Evolutionary conservation across 768 basidiomycete genomes (phyloP).

Genomic region (Podaxis carcinomalis): DNA sequence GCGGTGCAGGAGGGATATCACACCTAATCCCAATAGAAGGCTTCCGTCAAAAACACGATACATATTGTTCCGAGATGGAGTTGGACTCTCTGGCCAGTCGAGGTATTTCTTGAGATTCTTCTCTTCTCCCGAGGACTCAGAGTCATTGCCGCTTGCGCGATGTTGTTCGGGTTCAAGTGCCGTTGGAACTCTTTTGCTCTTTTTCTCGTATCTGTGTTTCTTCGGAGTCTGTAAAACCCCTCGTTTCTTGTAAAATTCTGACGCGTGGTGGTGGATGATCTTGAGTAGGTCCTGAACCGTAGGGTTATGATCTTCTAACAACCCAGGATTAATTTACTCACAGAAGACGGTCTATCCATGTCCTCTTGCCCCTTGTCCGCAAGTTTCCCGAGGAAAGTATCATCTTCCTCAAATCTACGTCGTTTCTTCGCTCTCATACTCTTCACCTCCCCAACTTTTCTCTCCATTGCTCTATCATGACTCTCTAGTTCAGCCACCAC

Average conservation of each 20-base stretch:
- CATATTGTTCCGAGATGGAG: not conserved
- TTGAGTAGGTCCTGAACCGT: not conserved
- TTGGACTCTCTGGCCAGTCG: not conserved
- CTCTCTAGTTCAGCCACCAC: not conserved
- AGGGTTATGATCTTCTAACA: not conserved
- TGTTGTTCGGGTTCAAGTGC: not conserved
- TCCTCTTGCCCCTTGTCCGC: not conserved
- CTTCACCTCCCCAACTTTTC: not conserved
- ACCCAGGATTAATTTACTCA: not conserved
- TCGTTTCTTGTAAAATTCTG: not conserved
- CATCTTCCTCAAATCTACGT: not conserved
- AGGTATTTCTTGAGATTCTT: not conserved
- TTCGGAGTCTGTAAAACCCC: not conserved
- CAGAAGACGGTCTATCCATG: not conserved
- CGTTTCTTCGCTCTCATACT: not conserved
- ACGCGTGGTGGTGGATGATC: not conserved
- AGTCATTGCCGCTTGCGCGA: not conserved
- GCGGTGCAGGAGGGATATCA: not conserved
- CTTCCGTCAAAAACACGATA: conserved; percentile 1
- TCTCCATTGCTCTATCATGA: not conserved
- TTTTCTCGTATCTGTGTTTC: not conserved
- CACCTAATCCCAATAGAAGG: not conserved
- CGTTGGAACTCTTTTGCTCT: not conserved
- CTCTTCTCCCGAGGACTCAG: not conserved
- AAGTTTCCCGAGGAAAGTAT: not conserved